Evolutionary conservation across 768 basidiomycete species (phyloP).

Genomic region (Trichaptum fuscoviolaceum): DNA sequence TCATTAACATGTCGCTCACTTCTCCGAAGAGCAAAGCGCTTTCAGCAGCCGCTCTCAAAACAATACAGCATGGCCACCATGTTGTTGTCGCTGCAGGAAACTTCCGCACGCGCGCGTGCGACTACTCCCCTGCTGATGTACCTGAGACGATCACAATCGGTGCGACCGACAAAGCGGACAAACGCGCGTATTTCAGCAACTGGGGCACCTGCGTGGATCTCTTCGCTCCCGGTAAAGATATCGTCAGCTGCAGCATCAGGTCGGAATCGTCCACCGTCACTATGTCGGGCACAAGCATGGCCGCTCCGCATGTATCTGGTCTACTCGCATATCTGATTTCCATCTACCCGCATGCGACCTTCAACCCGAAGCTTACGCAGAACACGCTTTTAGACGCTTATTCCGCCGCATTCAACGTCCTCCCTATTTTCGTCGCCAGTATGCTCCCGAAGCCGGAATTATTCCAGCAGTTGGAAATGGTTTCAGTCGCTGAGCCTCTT

Average conservation of each 20-base stretch:
- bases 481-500: constrained; percentile 28
- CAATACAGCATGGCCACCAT: constrained; percentile 81
- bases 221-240: constrained; percentile 89
- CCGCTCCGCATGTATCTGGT: constrained; percentile 88
- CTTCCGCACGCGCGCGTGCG: constrained; percentile 85
- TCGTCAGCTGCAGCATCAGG: constrained; percentile 76
- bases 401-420: constrained; percentile 44
- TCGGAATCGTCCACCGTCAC: constrained; percentile 51
- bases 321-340: constrained; percentile 89
- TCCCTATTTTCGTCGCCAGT: constrained; percentile 52
- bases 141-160: constrained; percentile 92
- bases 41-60: constrained; percentile 78
- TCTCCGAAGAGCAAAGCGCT: constrained; percentile 87
- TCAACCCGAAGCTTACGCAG: constrained; percentile 45
- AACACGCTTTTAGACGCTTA: constrained; percentile 45
- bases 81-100: constrained; percentile 96
- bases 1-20: constrained; percentile 96
- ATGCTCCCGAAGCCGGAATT: constrained; percentile 53
- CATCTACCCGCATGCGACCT: constrained; percentile 66
- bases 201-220: constrained; percentile 86
- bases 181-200: constrained; percentile 92
- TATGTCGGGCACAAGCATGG: constrained; percentile 92
- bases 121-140: constrained; percentile 87
- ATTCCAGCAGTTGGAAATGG: constrained; percentile 22
- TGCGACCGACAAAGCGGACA: constrained; percentile 77